phyloP scores from a whole-genome alignment of 1,139 yeast species.

The Magnusiomyces clavatus region DNA sequence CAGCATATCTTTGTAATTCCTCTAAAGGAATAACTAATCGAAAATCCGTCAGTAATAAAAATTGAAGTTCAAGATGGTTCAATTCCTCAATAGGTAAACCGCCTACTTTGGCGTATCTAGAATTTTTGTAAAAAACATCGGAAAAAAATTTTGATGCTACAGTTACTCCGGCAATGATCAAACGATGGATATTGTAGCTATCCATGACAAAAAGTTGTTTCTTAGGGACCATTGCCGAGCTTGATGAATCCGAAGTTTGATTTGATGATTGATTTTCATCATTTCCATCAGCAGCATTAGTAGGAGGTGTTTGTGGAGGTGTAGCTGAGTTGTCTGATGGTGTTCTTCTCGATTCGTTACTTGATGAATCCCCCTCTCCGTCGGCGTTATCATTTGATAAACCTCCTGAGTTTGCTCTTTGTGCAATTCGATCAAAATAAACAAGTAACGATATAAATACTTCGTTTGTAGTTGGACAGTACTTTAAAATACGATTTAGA shows the following conservation, averaged over 20 bases:
- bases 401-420: conserved; percentile 61
- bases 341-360: conserved; percentile 15
- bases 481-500: conserved; percentile 80
- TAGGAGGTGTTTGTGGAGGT: conserved; percentile 2
- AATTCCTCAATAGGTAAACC: conserved; percentile 92
- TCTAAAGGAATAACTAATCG: conserved; percentile 81
- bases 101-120: conserved; percentile 95
- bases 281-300: conserved; percentile 19
- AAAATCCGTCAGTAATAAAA: conserved; percentile 75
- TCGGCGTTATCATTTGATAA: conserved; percentile 14
- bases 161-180: conserved; percentile 93
- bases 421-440: conserved; percentile 90
- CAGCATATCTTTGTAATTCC: conserved; percentile 87
- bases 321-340: conserved; percentile 13
- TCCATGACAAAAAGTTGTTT: conserved; percentile 83
- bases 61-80: conserved; percentile 87
- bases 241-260: conserved; percentile 3
- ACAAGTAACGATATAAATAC: conserved; percentile 84
- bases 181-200: conserved; percentile 87
- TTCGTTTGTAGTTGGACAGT: conserved; percentile 96
- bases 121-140: conserved; percentile 91
- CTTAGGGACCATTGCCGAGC: conserved; percentile 10
- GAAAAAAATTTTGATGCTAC: conserved; percentile 93
- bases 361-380: not conserved
- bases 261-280: not conserved